phyloP scores from a whole-genome alignment of 2,329 filamentous ascomycete species.

The Aplosporella prunicola region DNA sequence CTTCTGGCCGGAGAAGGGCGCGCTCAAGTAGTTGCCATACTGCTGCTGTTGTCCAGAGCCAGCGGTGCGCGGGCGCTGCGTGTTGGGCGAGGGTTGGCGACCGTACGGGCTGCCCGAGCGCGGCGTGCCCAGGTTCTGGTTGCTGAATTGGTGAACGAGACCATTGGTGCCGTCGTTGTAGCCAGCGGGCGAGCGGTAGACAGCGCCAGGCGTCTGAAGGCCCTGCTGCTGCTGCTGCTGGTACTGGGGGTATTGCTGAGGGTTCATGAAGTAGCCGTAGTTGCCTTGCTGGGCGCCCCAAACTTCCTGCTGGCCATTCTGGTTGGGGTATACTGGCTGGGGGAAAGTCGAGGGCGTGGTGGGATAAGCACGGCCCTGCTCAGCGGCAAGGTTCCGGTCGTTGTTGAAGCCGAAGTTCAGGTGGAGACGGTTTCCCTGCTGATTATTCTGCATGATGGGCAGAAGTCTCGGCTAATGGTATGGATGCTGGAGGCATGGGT shows the following conservation, averaged over 20 bases:
- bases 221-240: slow-evolving; percentile 42
- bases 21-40: slow-evolving; percentile 58
- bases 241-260: slow-evolving; percentile 39
- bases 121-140: slow-evolving; percentile 76
- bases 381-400: slow-evolving; percentile 34
- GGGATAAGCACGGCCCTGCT: slow-evolving; percentile 40
- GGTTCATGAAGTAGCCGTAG: slow-evolving; percentile 39
- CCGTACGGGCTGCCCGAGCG: slow-evolving; percentile 59
- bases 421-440: slow-evolving; percentile 38
- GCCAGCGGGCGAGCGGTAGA: slow-evolving; percentile 49
- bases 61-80: slow-evolving; percentile 74
- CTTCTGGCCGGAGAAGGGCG: slow-evolving; percentile 54
- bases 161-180: slow-evolving; percentile 81
- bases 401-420: slow-evolving; percentile 43
- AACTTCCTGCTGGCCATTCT: slow-evolving; percentile 52
- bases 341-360: slow-evolving; percentile 92
- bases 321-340: slow-evolving; percentile 67
- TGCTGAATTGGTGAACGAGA: slow-evolving; percentile 89
- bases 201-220: slow-evolving; percentile 42
- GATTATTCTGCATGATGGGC: slow-evolving; percentile 17
- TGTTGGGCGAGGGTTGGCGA: slow-evolving; percentile 55
- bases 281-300: slow-evolving; percentile 42
- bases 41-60: slow-evolving; percentile 56
- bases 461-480: no score
- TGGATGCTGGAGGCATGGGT: slow-evolving; percentile 5